Conservation (phyloP, 208 protist genomes). For the Giardia muris region DNA sequence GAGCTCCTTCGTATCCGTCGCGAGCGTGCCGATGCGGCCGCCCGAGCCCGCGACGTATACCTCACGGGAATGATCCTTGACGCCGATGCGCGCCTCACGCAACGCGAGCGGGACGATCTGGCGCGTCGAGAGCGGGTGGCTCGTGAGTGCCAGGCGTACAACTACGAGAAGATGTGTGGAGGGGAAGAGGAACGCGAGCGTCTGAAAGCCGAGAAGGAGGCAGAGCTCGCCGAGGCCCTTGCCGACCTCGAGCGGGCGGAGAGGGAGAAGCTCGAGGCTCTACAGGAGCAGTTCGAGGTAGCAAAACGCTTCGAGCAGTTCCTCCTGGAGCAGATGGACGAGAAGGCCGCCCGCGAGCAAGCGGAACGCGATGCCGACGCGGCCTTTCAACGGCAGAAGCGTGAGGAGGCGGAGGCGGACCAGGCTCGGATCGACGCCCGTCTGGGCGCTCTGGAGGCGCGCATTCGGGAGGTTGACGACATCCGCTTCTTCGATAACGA, state of each 20-base stretch:
- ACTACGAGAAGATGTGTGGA: background rate
- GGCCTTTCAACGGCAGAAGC: background rate
- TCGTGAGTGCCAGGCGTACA: background rate
- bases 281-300: background rate
- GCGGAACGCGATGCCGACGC: background rate
- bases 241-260: background rate
- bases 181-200: background rate
- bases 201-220: background rate
- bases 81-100: background rate
- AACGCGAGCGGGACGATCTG: background rate
- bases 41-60: background rate
- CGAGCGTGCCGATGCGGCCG: background rate
- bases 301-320: background rate
- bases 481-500: slow-evolving; percentile 3
- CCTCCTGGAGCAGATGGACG: background rate
- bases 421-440: background rate
- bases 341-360: background rate
- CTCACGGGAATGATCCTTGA: background rate
- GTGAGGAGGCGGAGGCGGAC: background rate
- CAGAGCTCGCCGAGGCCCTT: background rate
- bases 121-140: background rate
- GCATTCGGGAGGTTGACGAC: background rate
- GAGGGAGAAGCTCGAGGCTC: background rate
- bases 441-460: background rate
- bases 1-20: background rate